Base-by-base conservation (phyloP, 75 land plant genomes). In the Cryptomeria japonica region DNA sequence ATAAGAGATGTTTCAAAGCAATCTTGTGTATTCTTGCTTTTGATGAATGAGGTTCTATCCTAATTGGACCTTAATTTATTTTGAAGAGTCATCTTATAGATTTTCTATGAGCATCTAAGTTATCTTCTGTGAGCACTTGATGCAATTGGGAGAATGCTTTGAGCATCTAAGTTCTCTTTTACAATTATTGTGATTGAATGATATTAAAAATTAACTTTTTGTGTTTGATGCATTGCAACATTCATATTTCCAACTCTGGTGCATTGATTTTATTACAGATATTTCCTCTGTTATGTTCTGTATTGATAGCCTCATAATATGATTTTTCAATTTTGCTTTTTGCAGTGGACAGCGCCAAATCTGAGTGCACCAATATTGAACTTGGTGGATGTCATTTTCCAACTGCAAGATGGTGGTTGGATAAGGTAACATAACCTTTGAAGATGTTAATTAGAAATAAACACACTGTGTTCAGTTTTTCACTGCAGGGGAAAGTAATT, bases 261-360 rank as follows among this genome's bases (percentile, higher is more conserved):
- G 34, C 15, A 82, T 82, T 28, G 15, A 28, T 44, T 1, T 41
- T 80, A 41, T 28, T 22, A 44, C 34, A 46, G n/a, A 46, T 82
- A 12, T 82, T 82, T 82, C 28, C 16, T 12, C 41, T 82, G n/a
- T 44, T 28, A 28, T 46, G 5, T 82, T 42, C 5, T 44, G 16
- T 32, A 44, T 46, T 28, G 3, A 41, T n/a, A n/a, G 32, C 42
- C 34, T 82, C 49, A 61, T 85, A 61, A 36, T 18, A 19, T 85
- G 73, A 55, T 84, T 84, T 86, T 87, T 22, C 47, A 28, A 36
- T 42, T 19, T 46, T 47, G 47, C 31, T 6, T 73, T 86, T 77
- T 92, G 91, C 99, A 98, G 99, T 97, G 99, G 96, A 91, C 92
- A 49, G 97, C 99, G 13, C 97, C 99, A 88, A 98, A 97, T 89